Evolutionary conservation across 2,329 filamentous ascomycete genomes (phyloP).

Genomic region (Arthrinium phaeospermum): DNA sequence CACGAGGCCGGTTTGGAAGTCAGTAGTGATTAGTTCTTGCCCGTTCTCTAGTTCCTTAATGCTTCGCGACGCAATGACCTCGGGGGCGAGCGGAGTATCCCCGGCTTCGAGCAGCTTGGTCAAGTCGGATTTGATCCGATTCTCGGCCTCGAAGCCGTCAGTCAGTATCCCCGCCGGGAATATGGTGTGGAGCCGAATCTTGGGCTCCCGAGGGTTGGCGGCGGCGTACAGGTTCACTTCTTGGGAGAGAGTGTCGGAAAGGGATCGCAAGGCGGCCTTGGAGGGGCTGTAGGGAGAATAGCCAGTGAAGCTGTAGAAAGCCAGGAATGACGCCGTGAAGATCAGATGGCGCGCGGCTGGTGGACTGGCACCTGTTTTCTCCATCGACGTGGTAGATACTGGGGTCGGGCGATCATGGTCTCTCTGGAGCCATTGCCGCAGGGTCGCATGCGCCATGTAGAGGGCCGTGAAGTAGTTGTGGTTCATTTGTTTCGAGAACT

Average conservation of each 20-base stretch:
- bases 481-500: slow-evolving; percentile 44
- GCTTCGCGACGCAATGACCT: slow-evolving; percentile 30
- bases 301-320: slow-evolving; percentile 67
- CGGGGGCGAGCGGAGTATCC: slow-evolving; percentile 25
- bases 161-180: slow-evolving; percentile 69
- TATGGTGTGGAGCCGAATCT: slow-evolving; percentile 66
- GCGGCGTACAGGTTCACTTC: slow-evolving; percentile 53
- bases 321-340: slow-evolving; percentile 69
- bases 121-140: slow-evolving; percentile 28
- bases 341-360: slow-evolving; percentile 62
- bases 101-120: slow-evolving; percentile 23
- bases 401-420: neutral
- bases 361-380: neutral
- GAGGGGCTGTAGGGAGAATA: slow-evolving; percentile 70
- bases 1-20: slow-evolving; percentile 26
- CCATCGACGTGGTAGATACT: neutral
- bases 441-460: slow-evolving; percentile 44
- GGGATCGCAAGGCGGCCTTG: slow-evolving; percentile 69
- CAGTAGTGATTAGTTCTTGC: slow-evolving; percentile 36
- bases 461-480: slow-evolving; percentile 47
- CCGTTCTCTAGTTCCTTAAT: slow-evolving; percentile 36
- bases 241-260: slow-evolving; percentile 68
- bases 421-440: slow-evolving; percentile 37
- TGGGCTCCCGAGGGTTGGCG: slow-evolving; percentile 34
- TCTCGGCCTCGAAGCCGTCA: slow-evolving; percentile 51